Base-by-base conservation (phyloP, 495 filamentous ascomycete species). In the Filosporella fistucella region DNA sequence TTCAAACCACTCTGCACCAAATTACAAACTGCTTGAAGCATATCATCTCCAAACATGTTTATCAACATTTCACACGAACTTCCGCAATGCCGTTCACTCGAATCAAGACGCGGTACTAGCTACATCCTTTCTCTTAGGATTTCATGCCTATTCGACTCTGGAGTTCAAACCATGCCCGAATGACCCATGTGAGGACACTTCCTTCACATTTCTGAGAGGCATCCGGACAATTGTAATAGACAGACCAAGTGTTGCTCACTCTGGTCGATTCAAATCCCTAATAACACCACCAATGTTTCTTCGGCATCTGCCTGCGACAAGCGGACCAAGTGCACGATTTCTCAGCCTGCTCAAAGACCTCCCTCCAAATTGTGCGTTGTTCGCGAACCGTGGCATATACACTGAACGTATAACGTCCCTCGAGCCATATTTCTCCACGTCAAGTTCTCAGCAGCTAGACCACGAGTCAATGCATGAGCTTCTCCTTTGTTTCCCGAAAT, bases 31-130 rank as follows among this genome's bases (percentile, higher is more conserved):
- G 1, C 10, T 45, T 1, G 42, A 52, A 42, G 23, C 24, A 0
- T 4, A 33, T 6, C 49, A 52, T 22, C 42, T 39, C 17, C 49
- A 52, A 32, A 44, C 40, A 3, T 24, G 42, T 18, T 35, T 52
- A 12, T 44, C 49, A 22, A 42, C 24, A 4, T 52, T 20, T 24
- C 42, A 24, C n/a, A 23, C 30, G 1, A 20, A 28, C 3, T 39
- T 51, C 16, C 18, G 20, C 12, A 12, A 13, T 7, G 18, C 17
- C 18, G 20, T 26, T 3, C 28, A 13, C 13, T 9, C 7, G 20
- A 39, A 41, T 18, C 42, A 44, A 6, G 21, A 45, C 9, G 49
- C 49, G n/a, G 24, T 52, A 6, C 32, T 52, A 16, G 33, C 34
- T 8, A 45, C 49, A 7, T 46, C 42, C 9, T 41, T 52, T 9